These are phyloP conservation scores for Penicillium sp. DNA, from an alignment of 2,329 filamentous ascomycete species.

Conservation along the genomic window DNA sequence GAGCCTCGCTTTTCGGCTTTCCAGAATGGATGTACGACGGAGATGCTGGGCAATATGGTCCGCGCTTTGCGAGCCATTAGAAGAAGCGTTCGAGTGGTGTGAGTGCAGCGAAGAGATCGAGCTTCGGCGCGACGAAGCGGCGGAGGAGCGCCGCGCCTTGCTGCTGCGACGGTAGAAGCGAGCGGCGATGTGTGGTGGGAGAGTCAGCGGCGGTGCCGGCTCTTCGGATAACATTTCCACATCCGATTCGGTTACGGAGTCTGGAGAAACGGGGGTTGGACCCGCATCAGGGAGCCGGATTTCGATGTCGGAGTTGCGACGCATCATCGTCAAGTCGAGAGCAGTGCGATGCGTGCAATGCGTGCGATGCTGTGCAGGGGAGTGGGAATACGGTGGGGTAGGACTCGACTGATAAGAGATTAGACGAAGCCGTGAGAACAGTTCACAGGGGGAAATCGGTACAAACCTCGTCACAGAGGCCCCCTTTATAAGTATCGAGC, in stretches of 20 bases:
- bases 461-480: background rate
- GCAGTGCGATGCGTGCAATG: conserved; percentile 3
- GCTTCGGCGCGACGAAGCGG: conserved; percentile 60
- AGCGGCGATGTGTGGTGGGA: conserved; percentile 59
- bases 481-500: background rate
- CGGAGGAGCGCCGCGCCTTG: conserved; percentile 56
- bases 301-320: conserved; percentile 43
- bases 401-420: conserved; percentile 50
- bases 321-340: conserved; percentile 31
- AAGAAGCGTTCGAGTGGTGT: conserved; percentile 52
- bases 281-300: conserved; percentile 38
- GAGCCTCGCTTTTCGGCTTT: conserved; percentile 59
- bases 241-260: conserved; percentile 30
- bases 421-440: conserved; percentile 5
- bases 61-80: conserved; percentile 49
- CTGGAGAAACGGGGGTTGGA: conserved; percentile 23
- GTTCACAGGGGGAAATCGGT: background rate
- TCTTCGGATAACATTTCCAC: conserved; percentile 43
- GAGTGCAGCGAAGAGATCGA: conserved; percentile 62
- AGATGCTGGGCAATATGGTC: conserved; percentile 62
- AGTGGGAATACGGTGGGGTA: conserved; percentile 18
- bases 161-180: conserved; percentile 56
- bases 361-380: conserved; percentile 40
- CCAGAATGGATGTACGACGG: conserved; percentile 61
- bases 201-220: conserved; percentile 41